Base-by-base conservation (phyloP, 257 asterid genomes). In the Solanum ossicruentum region DNA sequence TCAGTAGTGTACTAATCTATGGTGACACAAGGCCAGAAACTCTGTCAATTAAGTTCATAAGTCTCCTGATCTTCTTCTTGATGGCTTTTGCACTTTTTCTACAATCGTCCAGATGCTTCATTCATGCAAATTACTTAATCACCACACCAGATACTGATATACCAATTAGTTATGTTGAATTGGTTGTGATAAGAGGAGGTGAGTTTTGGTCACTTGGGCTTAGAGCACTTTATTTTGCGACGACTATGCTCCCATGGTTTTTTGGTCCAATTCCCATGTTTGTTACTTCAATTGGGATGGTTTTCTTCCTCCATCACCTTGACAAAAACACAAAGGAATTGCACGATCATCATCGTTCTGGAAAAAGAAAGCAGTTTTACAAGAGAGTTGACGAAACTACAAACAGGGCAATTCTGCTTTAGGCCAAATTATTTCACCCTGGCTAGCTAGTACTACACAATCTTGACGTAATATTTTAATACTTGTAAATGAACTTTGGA, bases 181-280 rank as follows among this genome's bases (percentile, higher is more conserved):
- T 70, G 32, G 87, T 87, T 12, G 91, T 92, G 47, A 87, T 92
- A 16, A 82, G 84, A 39, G 92, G 91, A 72, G 89, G 92, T 80
- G 89, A 88, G 84, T 92, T 89, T 83, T 92, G 94, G 94, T 87
- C 87, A n/a, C 45, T 88, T 54, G 93, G 93, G 10, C 85, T 89
- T 57, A 85, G 92, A 84, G 88, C 92, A 10, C 90, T 92, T 84
- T 91, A 92, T 58, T 86, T 92, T 39, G 92, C 92, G 67, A 87
- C 91, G 69, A 92, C 86, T 87, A 60, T 92, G 85, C 61, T 92
- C 66, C 88, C 89, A 9, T 92, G 95, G 92, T 89, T 91, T 47
- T 91, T 91, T 49, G 95, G 95, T 18, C 93, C 93, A 6, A 89
- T 92, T 16, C 93, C 93, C 17, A 78, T 78, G 83, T 78, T 78